These are phyloP conservation scores for Zalaria sp. DNA, from an alignment of 2,329 filamentous ascomycete species.

Conservation along the genomic window DNA sequence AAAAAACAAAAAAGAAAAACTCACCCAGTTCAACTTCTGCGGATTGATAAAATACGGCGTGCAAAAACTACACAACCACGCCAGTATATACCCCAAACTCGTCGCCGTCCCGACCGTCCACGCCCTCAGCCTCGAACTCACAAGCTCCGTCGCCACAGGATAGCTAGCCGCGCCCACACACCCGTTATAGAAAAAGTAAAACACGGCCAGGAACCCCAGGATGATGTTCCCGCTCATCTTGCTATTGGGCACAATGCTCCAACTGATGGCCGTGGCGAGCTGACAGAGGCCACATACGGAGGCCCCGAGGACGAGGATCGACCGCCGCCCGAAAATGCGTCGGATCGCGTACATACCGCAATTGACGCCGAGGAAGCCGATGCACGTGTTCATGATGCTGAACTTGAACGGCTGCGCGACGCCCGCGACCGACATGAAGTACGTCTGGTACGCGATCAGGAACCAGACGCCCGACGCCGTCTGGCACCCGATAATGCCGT, in stretches of 20 bases:
- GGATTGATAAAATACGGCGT: constrained; percentile 46
- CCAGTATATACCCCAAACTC: constrained; percentile 38
- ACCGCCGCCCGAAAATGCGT: constrained; percentile 36
- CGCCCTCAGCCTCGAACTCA: constrained; percentile 29
- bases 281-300: constrained; percentile 38
- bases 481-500: constrained; percentile 17
- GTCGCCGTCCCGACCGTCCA: constrained; percentile 42
- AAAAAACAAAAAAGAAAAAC: constrained; percentile 9
- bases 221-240: constrained; percentile 28
- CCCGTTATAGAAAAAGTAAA: constrained; percentile 42
- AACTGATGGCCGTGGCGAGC: constrained; percentile 37
- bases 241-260: constrained; percentile 16
- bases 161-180: constrained; percentile 41
- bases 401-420: constrained; percentile 35
- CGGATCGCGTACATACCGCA: constrained; percentile 38
- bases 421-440: constrained; percentile 41
- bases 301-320: constrained; percentile 38
- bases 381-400: constrained; percentile 36
- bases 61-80: constrained; percentile 43
- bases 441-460: constrained; percentile 35
- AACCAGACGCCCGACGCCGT: constrained; percentile 21
- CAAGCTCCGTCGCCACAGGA: constrained; percentile 30
- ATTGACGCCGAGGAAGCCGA: constrained; percentile 39
- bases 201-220: constrained; percentile 37
- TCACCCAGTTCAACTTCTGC: constrained; percentile 35